phyloP scores from a whole-genome alignment of 2,329 filamentous ascomycete genomes.

The Botrytis byssoidea region DNA sequence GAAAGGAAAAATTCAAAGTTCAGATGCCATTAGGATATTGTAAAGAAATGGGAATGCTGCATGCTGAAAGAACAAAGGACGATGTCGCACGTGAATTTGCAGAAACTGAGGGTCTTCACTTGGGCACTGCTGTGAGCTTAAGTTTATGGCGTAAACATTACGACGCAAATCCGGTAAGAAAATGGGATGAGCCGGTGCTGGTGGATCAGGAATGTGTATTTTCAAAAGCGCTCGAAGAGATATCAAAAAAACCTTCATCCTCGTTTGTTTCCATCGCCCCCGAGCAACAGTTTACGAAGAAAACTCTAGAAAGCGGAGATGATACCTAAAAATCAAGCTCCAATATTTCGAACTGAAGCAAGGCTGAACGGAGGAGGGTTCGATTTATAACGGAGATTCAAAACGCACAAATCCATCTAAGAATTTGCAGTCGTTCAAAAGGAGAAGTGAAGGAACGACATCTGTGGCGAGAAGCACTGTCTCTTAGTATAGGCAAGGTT shows the following conservation, averaged over 20 bases:
- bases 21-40: neutral
- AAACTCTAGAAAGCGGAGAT: neutral
- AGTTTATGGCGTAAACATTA: neutral
- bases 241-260: neutral
- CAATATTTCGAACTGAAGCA: neutral
- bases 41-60: neutral
- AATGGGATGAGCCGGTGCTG: neutral
- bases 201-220: neutral
- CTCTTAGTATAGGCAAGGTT: neutral
- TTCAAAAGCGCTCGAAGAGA: neutral
- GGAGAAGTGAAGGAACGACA: no score
- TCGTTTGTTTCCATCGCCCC: slow-evolving; percentile 4
- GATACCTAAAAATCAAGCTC: neutral
- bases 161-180: fast-evolving
- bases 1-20: neutral
- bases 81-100: neutral
- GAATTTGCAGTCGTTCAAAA: neutral
- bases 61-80: neutral
- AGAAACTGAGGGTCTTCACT: neutral
- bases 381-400: no score
- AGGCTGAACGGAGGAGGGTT: neutral
- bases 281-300: neutral
- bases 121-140: neutral
- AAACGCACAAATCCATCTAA: neutral
- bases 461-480: neutral